A percentile compares a stretch with the other conserved stretches of the same genome.
These are phyloP conservation scores for Sphaceloma murrayae DNA, from an alignment of 2,329 filamentous ascomycete genomes.

Conservation along the genomic window DNA sequence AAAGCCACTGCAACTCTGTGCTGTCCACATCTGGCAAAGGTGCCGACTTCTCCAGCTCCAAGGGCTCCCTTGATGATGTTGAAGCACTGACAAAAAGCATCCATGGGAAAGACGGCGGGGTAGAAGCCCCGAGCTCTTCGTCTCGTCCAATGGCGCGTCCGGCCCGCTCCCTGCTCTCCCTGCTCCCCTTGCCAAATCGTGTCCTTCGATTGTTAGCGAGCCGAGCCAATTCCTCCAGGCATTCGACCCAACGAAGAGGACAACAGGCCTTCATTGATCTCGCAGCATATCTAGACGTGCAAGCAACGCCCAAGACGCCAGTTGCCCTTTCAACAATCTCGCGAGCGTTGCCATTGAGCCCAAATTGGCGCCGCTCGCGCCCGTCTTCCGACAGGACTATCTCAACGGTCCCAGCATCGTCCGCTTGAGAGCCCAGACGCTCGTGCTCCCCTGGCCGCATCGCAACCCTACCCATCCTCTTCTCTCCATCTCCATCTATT, in stretches of 20 bases:
- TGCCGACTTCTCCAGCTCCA: too few species aligned
- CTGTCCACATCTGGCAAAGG: too few species aligned
- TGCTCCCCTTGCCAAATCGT: neutral
- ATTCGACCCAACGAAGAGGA: neutral
- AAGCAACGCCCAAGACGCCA: neutral
- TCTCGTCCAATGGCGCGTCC: too few species aligned
- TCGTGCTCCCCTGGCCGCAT: slow-evolving; percentile 4
- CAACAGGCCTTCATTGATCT: neutral
- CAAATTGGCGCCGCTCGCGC: slow-evolving; percentile 6
- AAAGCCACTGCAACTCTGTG: too few species aligned
- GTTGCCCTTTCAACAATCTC: slow-evolving; percentile 16
- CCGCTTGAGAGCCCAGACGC: slow-evolving; percentile 7
- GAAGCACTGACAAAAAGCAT: too few species aligned
- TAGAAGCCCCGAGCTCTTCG: too few species aligned
- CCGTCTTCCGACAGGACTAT: slow-evolving; percentile 6
- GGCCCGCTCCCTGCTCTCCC: too few species aligned
- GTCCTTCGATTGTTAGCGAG: too few species aligned
- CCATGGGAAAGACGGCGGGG: too few species aligned
- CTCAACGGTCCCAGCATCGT: slow-evolving; percentile 16
- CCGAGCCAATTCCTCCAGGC: neutral
- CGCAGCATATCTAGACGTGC: neutral
- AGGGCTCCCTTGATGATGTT: too few species aligned
- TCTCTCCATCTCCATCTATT: slow-evolving; percentile 8
- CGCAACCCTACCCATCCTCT: slow-evolving; percentile 3
- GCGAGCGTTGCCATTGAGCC: slow-evolving; percentile 14